Conservation (phyloP, 164 flowering plant genomes). For the Magnolia kwangsiensis region DNA sequence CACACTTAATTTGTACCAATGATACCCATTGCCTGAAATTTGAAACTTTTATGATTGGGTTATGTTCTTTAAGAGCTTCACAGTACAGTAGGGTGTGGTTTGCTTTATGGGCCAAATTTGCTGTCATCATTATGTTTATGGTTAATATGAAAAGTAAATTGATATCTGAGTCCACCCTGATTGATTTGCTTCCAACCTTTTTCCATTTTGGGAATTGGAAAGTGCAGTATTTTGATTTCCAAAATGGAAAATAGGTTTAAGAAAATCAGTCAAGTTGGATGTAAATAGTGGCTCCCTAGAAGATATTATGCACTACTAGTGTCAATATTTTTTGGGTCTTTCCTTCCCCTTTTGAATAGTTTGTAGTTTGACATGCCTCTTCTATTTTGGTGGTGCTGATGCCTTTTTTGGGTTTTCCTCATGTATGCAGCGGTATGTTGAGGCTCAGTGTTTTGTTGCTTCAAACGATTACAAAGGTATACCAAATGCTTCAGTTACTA, state of each 20-base stretch:
- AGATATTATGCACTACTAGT: not conserved
- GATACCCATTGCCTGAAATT: too few relatives aligned
- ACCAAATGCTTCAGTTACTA: not conserved
- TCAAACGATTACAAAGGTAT: constrained; percentile 95
- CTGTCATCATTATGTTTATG: too few relatives aligned
- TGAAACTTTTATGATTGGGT: too few relatives aligned
- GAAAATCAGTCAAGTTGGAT: not conserved
- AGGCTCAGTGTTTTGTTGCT: constrained; percentile 90
- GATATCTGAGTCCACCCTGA: too few relatives aligned
- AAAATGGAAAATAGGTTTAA: not conserved
- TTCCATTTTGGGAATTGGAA: not conserved
- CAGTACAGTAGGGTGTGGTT: too few relatives aligned
- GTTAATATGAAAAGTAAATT: too few relatives aligned
- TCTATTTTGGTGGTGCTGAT: not conserved
- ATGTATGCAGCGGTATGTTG: constrained; percentile 85
- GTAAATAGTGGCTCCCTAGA: not conserved
- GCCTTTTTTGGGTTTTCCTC: not conserved
- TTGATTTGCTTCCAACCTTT: too few relatives aligned
- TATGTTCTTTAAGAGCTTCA: too few relatives aligned
- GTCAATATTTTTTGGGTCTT: not conserved
- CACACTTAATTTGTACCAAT: too few relatives aligned
- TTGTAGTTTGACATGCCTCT: not conserved
- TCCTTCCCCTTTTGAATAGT: not conserved
- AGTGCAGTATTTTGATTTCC: not conserved
- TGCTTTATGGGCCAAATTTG: too few relatives aligned